Base-by-base conservation (phyloP, 305 asterid species). In the Fraxinus greggii region DNA sequence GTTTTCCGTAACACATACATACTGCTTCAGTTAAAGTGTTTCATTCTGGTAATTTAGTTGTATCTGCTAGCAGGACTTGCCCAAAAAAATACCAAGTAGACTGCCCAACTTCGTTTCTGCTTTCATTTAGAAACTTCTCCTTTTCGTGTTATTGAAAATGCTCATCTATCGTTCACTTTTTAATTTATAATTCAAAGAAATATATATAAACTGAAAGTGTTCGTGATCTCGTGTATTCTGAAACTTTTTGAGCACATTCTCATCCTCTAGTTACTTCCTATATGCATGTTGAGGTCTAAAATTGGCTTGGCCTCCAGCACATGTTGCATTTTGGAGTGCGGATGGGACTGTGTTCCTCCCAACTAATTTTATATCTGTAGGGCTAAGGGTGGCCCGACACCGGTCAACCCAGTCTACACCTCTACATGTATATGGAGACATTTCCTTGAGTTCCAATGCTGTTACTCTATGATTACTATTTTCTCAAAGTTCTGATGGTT, bases 381-480 rank as follows among this genome's bases (percentile, higher is more conserved):
- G 65, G 24, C 3, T 17, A 15, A 1, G 24, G 8, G 65, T 54
- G 2, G 65, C 24, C 24, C 24, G 5, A 3, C 24, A 3, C 2
- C 3, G 3, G 54, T 31, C 51, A 40, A 40, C 65, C 24, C 24
- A 1, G 65, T 19, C 26, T 54, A 54, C n/a, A 75, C 65, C 8
- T 63, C 38, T 9, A 48, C 76, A 32, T 87, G 83, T 77, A 45
- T 3, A 81, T 84, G 56, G 81, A 72, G 73, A 65, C 9, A 45
- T 42, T 26, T 15, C 29, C 17, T 74, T 51, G 10, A 33, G 42
- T 76, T 40, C 65, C 36, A 17, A 84, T 38, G 32, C 65, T 23
- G 17, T 6, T 78, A 7, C 38, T 63, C 36, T 80, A 23, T 63
- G 69, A 40, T 61, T 40, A 75, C 83, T 73, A 31, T 42, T 83